Evolutionary conservation across 371 early-diverging fungal species (phyloP), one percentile per base, ranked within the genome.

Genomic region (Circinella umbellata): DNA sequence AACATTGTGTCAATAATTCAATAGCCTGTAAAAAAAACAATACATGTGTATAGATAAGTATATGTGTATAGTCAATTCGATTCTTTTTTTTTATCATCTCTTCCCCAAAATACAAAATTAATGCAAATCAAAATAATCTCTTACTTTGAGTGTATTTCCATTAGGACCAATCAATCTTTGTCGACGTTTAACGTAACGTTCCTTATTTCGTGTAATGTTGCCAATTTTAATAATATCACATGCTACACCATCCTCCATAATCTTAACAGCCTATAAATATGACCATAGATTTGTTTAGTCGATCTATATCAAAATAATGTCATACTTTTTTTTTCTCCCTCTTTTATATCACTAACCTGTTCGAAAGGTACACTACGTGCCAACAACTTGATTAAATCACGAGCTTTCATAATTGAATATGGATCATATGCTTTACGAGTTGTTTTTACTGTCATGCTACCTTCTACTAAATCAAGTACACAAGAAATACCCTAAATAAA

Each of bases 141-240:
- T 27, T 76, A 84, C 85, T 86, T 97, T 99, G 27, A 99, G 83
- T 9, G 99, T 99, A 76, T 97, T 96, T 54, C 98, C 99, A 69
- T 96, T 94, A 14, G 99, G 99, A 15, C 99, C 99, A 74, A 99
- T 88, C 39, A 99, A 81, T 66, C 99, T 88, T 76, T 98, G 98
- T 70, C 99, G 89, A 69, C 99, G 92, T 79, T 99, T 99, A 27
- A 99, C 95, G 82, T 99, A 99, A 14, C 96, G 88, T 77, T 99
- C 98, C 86, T 98, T 98, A 85, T 96, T 98, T 51, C 93, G 86
- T 46, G 96, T 89, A 72, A 98, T 82, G 75, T 93, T 95, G 54
- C 98, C 98, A 71, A 99, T 97, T 83, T 98, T 98, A 76, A 99
- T 93, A 71, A 99, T 95, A 75, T 99, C 99, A 73, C 94, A 95